Evolutionary conservation across 805 yeast genomes (phyloP).

Genomic region (Myxozyma nipponensis): DNA sequence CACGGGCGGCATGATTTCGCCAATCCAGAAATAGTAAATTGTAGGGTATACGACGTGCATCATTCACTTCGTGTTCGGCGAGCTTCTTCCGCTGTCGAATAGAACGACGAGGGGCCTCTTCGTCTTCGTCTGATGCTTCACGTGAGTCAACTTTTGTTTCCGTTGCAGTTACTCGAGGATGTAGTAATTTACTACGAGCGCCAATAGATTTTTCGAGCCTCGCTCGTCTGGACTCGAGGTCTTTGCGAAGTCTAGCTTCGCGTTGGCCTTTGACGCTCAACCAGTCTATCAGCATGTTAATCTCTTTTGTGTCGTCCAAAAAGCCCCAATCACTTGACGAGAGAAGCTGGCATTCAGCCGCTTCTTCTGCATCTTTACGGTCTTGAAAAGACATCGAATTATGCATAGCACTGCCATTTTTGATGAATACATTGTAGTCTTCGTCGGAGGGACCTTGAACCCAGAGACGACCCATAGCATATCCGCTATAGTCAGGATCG

Average conservation of each 20-base stretch:
- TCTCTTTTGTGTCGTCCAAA: constrained; percentile 57
- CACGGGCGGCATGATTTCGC: constrained; percentile 16
- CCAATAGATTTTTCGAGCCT: constrained; percentile 52
- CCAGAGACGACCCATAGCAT: constrained; percentile 81
- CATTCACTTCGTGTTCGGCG: background rate
- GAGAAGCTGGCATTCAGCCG: constrained; percentile 41
- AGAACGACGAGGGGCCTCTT: constrained; percentile 14
- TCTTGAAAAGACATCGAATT: constrained; percentile 21
- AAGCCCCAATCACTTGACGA: constrained; percentile 61
- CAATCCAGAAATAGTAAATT: constrained; percentile 16
- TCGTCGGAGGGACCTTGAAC: constrained; percentile 79
- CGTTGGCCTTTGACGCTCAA: constrained; percentile 70
- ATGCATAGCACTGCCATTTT: constrained; percentile 28
- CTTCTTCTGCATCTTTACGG: constrained; percentile 16
- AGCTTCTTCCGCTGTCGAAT: constrained; percentile 15
- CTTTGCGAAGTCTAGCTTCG: constrained; percentile 64
- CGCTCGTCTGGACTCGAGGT: constrained; percentile 51
- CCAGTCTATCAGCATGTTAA: constrained; percentile 58
- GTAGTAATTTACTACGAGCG: constrained; percentile 55
- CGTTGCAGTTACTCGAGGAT: constrained; percentile 13
- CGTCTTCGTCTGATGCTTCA: constrained; percentile 16
- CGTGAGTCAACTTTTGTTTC: background rate
- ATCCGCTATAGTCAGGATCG: constrained; percentile 46
- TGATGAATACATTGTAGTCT: constrained; percentile 40
- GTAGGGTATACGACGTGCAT: constrained; percentile 4